Conservation (phyloP, 176 grass and related monocot species). For the Carex scoparia region DNA sequence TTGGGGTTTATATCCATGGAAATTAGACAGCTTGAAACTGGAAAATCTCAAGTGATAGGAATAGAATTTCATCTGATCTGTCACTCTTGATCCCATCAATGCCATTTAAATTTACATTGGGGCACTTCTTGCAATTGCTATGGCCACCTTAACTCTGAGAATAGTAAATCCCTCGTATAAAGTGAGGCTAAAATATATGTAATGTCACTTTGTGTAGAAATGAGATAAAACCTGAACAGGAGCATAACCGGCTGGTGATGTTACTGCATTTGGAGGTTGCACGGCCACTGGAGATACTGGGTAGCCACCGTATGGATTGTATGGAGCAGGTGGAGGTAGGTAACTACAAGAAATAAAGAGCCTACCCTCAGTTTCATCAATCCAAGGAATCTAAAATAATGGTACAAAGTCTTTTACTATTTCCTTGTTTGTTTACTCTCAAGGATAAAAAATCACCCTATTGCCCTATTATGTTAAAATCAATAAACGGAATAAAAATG, state of each 20-base stretch:
- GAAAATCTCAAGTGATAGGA: background rate
- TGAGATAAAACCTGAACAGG: constrained; percentile 72
- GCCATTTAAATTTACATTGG: background rate
- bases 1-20: background rate
- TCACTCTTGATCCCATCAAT: background rate
- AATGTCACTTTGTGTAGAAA: constrained; percentile 18
- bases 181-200: background rate
- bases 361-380: background rate
- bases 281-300: constrained; percentile 59
- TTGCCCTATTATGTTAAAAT: background rate
- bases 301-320: constrained; percentile 81
- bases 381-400: background rate
- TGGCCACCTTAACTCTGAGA: background rate
- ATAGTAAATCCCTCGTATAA: background rate
- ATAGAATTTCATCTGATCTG: background rate
- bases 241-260: constrained; percentile 74
- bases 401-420: background rate
- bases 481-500: background rate
- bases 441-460: background rate
- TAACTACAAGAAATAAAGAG: constrained; percentile 46
- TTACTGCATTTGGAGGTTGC: constrained; percentile 57
- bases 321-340: constrained; percentile 63
- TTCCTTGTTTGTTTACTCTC: background rate
- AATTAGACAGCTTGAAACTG: background rate
- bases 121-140: background rate